These are phyloP conservation scores for Saccharomyces hybrid DNA, from an alignment of 1,139 yeast species.

Conservation along the genomic window DNA sequence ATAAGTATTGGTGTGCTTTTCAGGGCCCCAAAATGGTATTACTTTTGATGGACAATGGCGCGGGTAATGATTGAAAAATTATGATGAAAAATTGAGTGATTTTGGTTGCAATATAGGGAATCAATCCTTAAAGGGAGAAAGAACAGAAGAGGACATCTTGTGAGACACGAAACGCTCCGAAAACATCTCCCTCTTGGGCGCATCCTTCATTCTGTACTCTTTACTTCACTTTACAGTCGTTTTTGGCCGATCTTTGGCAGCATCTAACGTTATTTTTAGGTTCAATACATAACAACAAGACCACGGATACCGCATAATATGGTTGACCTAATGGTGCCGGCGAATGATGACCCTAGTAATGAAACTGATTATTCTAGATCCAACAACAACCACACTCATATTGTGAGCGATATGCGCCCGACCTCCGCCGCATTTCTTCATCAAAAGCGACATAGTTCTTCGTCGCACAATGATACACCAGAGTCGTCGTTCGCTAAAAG, in stretches of 20 bases:
- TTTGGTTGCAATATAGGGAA: constrained; percentile 1
- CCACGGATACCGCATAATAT: neutral
- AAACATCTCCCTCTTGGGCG: neutral
- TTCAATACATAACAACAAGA: neutral
- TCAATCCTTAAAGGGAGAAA: neutral
- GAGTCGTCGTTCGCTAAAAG: neutral
- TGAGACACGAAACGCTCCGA: neutral
- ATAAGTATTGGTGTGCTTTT: neutral
- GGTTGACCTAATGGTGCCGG: neutral
- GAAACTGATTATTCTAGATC: neutral
- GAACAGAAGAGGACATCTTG: neutral
- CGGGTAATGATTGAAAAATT: constrained; percentile 1
- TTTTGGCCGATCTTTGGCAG: neutral
- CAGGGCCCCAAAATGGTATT: neutral
- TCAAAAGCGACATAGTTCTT: constrained; percentile 5
- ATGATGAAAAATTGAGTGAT: neutral
- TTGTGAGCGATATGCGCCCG: neutral
- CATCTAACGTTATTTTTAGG: neutral
- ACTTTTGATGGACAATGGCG: neutral
- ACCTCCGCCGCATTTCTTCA: constrained; percentile 1
- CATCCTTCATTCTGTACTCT: neutral
- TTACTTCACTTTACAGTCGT: neutral
- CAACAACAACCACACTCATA: neutral
- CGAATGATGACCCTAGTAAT: neutral
- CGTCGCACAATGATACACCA: constrained; percentile 1